These are phyloP conservation scores for Podaxis sp. DNA, from an alignment of 768 basidiomycete genomes.

Conservation along the genomic window DNA sequence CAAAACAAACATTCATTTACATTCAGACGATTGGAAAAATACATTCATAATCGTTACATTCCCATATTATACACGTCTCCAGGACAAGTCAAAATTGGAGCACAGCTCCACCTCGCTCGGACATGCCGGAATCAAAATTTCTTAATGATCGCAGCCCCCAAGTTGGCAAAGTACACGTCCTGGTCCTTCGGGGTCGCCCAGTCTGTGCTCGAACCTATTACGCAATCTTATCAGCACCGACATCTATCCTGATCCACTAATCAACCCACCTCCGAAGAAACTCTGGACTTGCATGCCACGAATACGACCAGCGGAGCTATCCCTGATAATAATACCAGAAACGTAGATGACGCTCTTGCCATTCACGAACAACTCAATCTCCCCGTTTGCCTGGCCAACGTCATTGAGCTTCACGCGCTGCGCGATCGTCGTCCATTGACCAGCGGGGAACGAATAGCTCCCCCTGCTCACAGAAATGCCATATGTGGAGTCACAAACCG, in stretches of 20 bases:
- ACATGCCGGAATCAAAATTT: background rate
- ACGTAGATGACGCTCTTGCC: constrained; percentile 56
- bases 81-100: background rate
- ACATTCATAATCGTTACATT: constrained; percentile 4
- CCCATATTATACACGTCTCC: background rate
- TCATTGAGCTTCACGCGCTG: constrained; percentile 71
- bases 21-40: background rate
- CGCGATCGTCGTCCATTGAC: constrained; percentile 59
- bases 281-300: constrained; percentile 65
- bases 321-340: constrained; percentile 47
- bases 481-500: constrained; percentile 44
- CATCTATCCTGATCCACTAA: background rate
- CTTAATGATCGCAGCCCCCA: constrained; percentile 47
- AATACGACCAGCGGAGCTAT: constrained; percentile 42
- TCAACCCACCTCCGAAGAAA: constrained; percentile 58
- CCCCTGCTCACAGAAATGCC: constrained; percentile 17
- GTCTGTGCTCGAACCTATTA: constrained; percentile 38
- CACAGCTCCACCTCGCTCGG: background rate
- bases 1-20: background rate
- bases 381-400: constrained; percentile 60
- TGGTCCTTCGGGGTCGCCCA: constrained; percentile 62
- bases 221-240: background rate
- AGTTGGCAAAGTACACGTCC: constrained; percentile 57
- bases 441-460: constrained; percentile 53
- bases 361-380: constrained; percentile 57